phyloP scores from a whole-genome alignment of 2,329 filamentous ascomycete species.

The Pseudogymnoascus sp. region DNA sequence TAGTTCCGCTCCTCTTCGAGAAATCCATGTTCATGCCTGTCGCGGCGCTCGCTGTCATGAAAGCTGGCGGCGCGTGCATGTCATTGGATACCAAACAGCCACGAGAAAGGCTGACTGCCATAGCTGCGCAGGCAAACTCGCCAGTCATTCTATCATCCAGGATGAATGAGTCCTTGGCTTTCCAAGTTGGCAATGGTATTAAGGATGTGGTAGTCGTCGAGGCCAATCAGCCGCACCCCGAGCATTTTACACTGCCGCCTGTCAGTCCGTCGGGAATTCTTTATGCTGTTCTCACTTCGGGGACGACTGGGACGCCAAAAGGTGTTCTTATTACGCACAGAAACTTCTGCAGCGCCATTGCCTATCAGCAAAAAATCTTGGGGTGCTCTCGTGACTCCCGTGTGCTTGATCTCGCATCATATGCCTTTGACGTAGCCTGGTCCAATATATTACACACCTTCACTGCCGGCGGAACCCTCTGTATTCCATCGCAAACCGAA shows the following conservation, averaged over 20 bases:
- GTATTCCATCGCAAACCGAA: constrained; percentile 56
- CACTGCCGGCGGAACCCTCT: constrained; percentile 34
- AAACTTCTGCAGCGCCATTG: not conserved
- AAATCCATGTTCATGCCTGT: constrained; percentile 23
- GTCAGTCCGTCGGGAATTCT: not conserved
- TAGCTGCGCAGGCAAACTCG: not conserved
- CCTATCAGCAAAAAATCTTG: not conserved
- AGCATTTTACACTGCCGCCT: not conserved
- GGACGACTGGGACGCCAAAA: constrained; percentile 24
- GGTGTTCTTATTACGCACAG: constrained; percentile 12
- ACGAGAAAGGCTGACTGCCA: not conserved
- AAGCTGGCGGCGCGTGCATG: constrained; percentile 26
- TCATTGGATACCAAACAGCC: constrained; percentile 24
- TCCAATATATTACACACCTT: constrained; percentile 9
- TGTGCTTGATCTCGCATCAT: constrained; percentile 14
- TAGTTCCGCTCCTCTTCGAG: constrained; percentile 19
- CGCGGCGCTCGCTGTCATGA: constrained; percentile 24
- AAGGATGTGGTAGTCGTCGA: not conserved
- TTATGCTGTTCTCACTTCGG: constrained; percentile 22
- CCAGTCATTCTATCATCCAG: not conserved
- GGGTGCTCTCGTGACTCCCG: constrained; percentile 11
- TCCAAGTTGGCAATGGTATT: not conserved
- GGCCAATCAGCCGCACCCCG: not conserved
- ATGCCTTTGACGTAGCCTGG: constrained; percentile 11
- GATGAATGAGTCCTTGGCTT: not conserved